Percentiles rank a stretch among this genome's conserved stretches.
These are phyloP conservation scores for Tricholoma hemisulphureum DNA, from an alignment of 768 basidiomycete genomes.

Conservation along the genomic window DNA sequence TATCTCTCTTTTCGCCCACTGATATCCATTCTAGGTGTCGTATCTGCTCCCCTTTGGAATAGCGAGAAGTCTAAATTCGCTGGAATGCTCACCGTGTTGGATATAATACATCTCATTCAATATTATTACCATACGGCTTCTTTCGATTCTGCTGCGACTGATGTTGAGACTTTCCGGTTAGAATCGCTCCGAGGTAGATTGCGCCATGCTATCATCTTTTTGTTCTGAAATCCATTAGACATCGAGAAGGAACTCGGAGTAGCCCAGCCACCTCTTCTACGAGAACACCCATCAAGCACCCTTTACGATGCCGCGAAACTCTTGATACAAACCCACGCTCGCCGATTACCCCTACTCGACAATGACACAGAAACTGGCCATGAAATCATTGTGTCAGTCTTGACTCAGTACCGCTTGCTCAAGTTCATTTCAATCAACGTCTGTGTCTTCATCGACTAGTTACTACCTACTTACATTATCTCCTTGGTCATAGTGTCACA, in stretches of 20 bases:
- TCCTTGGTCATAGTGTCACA: conserved; percentile 60
- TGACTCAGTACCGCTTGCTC: conserved; percentile 96
- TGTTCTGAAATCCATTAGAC: conserved; percentile 45
- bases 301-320: conserved; percentile 88
- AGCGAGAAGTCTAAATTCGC: conserved; percentile 90
- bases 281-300: conserved; percentile 83
- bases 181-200: conserved; percentile 79
- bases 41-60: conserved; percentile 98
- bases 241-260: conserved; percentile 93
- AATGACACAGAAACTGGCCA: conserved; percentile 91
- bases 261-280: conserved; percentile 84
- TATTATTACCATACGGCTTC: conserved; percentile 92
- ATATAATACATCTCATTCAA: conserved; percentile 98
- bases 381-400: conserved; percentile 91
- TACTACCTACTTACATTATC: conserved; percentile 10
- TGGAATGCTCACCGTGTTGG: conserved; percentile 99
- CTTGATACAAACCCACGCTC: conserved; percentile 93
- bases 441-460: conserved; percentile 22
- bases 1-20: conserved; percentile 3
- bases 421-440: conserved; percentile 99
- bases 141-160: conserved; percentile 80
- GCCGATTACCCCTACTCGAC: conserved; percentile 91
- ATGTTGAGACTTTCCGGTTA: conserved; percentile 90
- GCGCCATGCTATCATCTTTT: conserved; percentile 2
- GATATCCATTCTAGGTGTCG: conserved; percentile 65